These are phyloP conservation scores for Diaporthe destruens DNA, from an alignment of 2,329 filamentous ascomycete genomes.

Conservation along the genomic window DNA sequence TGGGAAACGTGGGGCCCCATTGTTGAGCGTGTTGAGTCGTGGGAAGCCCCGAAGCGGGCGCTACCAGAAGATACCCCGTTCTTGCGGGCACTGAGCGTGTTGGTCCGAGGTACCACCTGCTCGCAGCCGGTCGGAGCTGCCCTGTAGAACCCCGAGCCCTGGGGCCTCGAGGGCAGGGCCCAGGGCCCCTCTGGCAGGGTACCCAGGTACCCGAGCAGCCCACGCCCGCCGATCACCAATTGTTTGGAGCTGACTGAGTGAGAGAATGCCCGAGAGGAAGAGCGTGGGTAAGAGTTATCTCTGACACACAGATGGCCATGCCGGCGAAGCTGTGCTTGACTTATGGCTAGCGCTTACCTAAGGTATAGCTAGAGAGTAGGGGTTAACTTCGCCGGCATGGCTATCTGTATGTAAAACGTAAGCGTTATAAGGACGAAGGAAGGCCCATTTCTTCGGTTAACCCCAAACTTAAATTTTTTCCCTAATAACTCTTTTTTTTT, in stretches of 20 bases:
- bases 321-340: no score
- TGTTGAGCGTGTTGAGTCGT: slow-evolving; percentile 30
- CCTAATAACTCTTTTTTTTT: no score
- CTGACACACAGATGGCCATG: no score
- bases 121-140: slow-evolving; percentile 13
- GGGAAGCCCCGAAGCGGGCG: slow-evolving; percentile 23
- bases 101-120: background rate
- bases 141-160: slow-evolving; percentile 11
- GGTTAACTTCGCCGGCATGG: no score
- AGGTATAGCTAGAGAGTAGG: no score
- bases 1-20: slow-evolving; percentile 34
- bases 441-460: no score
- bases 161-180: no score
- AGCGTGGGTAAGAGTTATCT: background rate
- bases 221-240: slow-evolving; percentile 22
- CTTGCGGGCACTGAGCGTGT: no score
- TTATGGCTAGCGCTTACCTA: no score
- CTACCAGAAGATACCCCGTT: slow-evolving; percentile 8
- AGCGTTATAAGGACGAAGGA: no score
- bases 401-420: no score
- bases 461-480: no score
- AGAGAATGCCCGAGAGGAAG: slow-evolving; percentile 24
- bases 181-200: background rate
- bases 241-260: slow-evolving; percentile 28
- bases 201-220: slow-evolving; percentile 29